phyloP scores from a whole-genome alignment of 352 stramenopile species.

The Phytophthora ohioensis region DNA sequence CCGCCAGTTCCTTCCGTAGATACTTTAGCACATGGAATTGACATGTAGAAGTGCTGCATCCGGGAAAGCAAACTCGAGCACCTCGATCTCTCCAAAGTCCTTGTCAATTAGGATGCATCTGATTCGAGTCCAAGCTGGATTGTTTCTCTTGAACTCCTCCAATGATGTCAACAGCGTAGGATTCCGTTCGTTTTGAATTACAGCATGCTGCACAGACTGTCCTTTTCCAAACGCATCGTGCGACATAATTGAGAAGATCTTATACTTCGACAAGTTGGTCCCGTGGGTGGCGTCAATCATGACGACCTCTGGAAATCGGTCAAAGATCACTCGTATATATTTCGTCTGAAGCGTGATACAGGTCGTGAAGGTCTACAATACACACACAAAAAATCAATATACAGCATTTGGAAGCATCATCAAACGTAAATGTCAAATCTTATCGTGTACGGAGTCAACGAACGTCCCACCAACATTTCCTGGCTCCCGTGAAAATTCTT shows the following conservation, averaged over 20 bases:
- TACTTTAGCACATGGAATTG: slow-evolving; percentile 43
- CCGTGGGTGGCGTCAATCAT: slow-evolving; percentile 6
- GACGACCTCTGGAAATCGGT: slow-evolving; percentile 4
- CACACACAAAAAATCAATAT: background rate
- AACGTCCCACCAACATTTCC: slow-evolving; percentile 21
- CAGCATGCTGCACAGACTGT: slow-evolving; percentile 31
- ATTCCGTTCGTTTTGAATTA: slow-evolving; percentile 29
- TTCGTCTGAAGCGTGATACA: slow-evolving; percentile 4
- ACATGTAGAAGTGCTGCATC: slow-evolving; percentile 20
- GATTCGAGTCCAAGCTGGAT: slow-evolving; percentile 25
- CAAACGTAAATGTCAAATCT: background rate
- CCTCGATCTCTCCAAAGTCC: slow-evolving; percentile 36
- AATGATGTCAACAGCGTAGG: slow-evolving; percentile 22
- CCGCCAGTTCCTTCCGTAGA: slow-evolving; percentile 23
- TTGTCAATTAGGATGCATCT: slow-evolving; percentile 40
- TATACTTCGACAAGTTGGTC: background rate
- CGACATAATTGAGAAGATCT: background rate
- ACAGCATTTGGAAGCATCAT: background rate
- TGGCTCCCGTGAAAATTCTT: slow-evolving; percentile 3
- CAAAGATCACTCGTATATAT: background rate
- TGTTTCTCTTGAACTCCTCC: slow-evolving; percentile 32
- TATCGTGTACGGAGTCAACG: slow-evolving; percentile 2
- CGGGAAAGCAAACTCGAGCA: slow-evolving; percentile 22
- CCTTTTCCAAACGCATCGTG: slow-evolving; percentile 24
- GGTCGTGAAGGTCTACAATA: slow-evolving; percentile 1